These are phyloP conservation scores for Dendrocalamus latiflorus DNA, from an alignment of 202 grass and related monocot species.

Conservation along the genomic window DNA sequence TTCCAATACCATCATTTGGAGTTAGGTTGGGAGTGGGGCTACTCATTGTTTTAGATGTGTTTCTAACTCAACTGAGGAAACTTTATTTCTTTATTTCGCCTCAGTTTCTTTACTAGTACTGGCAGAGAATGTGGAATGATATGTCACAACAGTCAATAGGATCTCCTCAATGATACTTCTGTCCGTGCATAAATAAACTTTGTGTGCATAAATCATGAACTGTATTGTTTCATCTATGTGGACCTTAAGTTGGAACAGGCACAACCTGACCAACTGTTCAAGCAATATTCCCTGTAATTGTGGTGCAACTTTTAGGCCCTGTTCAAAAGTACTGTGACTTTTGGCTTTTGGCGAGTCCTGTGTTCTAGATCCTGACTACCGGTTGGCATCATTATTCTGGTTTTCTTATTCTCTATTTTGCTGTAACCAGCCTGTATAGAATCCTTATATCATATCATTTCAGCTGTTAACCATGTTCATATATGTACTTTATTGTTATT, in stretches of 20 bases:
- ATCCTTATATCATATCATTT: not conserved
- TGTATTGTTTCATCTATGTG: not conserved
- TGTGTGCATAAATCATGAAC: not conserved
- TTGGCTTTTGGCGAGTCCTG: not conserved
- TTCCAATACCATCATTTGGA: not conserved
- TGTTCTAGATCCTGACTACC: not conserved
- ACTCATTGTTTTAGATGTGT: not conserved
- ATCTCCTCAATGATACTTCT: not conserved
- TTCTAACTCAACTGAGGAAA: not conserved
- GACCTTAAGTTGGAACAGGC: not conserved
- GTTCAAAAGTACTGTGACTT: no score
- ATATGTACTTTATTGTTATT: not conserved
- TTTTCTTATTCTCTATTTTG: slow-evolving; percentile 6
- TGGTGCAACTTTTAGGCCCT: not conserved
- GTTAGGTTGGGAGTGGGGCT: not conserved
- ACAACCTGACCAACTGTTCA: not conserved
- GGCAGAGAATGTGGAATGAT: not conserved
- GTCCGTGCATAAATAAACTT: not conserved
- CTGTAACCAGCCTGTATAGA: not conserved
- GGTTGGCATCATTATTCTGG: not conserved
- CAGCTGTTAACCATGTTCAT: not conserved
- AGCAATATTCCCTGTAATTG: not conserved
- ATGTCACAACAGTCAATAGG: not conserved
- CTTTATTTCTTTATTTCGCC: not conserved
- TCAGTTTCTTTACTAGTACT: not conserved